Evolutionary conservation across 2,329 filamentous ascomycete genomes (phyloP).

Genomic region (Cladosporium sphaerospermum): DNA sequence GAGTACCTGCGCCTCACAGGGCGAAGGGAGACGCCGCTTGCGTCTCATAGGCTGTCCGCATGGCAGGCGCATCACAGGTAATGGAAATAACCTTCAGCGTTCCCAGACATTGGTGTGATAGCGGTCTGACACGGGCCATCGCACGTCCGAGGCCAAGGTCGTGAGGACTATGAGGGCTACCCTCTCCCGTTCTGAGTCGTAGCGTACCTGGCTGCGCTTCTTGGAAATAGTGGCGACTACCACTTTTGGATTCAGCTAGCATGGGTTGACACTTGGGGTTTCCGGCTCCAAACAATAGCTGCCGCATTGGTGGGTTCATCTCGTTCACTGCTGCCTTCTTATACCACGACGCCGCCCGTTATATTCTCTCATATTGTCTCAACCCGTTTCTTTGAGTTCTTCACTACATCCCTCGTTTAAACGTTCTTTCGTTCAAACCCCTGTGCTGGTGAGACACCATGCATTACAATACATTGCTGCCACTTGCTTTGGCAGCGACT

Average conservation of each 20-base stretch:
- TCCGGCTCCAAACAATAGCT: slow-evolving; percentile 1
- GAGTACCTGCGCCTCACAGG: not conserved
- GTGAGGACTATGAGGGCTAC: not conserved
- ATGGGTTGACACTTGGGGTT: not conserved
- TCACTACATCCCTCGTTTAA: not conserved
- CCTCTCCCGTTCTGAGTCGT: not conserved
- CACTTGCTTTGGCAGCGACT: slow-evolving; percentile 7
- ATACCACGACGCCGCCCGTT: not conserved
- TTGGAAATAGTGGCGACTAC: slow-evolving; percentile 5
- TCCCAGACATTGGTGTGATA: not conserved
- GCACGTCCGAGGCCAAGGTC: not conserved
- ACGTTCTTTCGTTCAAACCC: not conserved
- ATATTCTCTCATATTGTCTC: not conserved
- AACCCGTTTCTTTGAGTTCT: not conserved
- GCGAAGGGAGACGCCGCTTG: not conserved
- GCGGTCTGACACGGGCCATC: not conserved
- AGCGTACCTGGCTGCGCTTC: slow-evolving; percentile 5
- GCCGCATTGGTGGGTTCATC: not conserved
- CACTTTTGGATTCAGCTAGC: slow-evolving; percentile 7
- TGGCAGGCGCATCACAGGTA: not conserved
- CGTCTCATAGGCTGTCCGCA: not conserved
- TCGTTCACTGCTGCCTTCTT: not conserved
- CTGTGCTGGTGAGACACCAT: not conserved
- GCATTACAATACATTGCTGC: slow-evolving; percentile 2
- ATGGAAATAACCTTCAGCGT: not conserved